Evolutionary conservation across 352 stramenopile genomes (phyloP).

Genomic region (Pythium dissotocum): DNA sequence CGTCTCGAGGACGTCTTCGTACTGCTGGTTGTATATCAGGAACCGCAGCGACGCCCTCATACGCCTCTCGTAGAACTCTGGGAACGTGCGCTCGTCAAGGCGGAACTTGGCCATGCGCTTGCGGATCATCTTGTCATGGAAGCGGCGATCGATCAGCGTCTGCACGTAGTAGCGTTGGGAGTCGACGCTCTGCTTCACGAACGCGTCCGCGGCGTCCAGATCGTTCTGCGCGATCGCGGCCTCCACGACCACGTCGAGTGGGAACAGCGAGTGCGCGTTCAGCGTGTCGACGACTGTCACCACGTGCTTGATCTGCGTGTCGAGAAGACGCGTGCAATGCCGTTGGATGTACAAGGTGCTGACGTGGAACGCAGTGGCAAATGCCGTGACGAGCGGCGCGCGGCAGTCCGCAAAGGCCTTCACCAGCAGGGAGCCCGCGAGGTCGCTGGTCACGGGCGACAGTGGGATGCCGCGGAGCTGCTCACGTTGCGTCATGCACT

Average conservation of each 20-base stretch:
- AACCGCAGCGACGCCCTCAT: constrained; percentile 56
- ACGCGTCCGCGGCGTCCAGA: constrained; percentile 54
- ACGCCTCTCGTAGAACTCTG: constrained; percentile 52
- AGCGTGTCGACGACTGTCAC: constrained; percentile 51
- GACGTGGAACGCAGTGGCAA: constrained; percentile 46
- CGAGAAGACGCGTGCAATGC: constrained; percentile 37
- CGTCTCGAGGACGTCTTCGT: constrained; percentile 52
- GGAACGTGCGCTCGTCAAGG: constrained; percentile 53
- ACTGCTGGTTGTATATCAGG: constrained; percentile 61
- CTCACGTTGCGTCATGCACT: constrained; percentile 28
- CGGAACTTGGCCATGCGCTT: constrained; percentile 66
- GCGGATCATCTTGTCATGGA: constrained; percentile 71
- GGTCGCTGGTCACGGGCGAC: constrained; percentile 31
- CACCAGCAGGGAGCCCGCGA: constrained; percentile 49
- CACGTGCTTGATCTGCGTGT: constrained; percentile 32
- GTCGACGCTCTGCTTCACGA: constrained; percentile 38
- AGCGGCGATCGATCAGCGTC: constrained; percentile 44
- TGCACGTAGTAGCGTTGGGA: constrained; percentile 53
- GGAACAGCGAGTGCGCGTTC: constrained; percentile 44
- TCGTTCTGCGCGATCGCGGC: constrained; percentile 54
- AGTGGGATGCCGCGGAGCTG: constrained; percentile 16
- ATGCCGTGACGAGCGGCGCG: constrained; percentile 39
- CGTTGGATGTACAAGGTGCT: constrained; percentile 24
- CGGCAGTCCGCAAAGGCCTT: constrained; percentile 35
- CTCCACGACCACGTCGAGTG: constrained; percentile 38